These are phyloP conservation scores for Penicillium hordei DNA, from an alignment of 2,329 filamentous ascomycete genomes.

Conservation along the genomic window DNA sequence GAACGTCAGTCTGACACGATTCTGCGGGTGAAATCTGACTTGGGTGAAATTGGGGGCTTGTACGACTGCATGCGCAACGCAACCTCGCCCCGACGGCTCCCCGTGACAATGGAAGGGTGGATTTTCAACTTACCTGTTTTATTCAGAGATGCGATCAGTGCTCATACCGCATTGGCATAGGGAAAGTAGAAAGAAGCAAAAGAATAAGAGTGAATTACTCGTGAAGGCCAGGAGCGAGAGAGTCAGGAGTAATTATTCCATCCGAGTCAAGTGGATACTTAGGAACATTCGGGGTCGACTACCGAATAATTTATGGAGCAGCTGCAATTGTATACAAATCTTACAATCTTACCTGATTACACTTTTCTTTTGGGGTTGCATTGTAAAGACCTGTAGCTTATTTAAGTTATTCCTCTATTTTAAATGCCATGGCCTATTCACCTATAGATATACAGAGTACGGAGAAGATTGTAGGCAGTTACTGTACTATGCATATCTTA, in stretches of 20 bases:
- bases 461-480: too few species aligned
- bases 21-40: slow-evolving; percentile 12
- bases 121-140: slow-evolving; percentile 17
- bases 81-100: slow-evolving; percentile 5
- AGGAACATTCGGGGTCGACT: slow-evolving; percentile 14
- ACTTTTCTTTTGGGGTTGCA: neutral
- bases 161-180: slow-evolving; percentile 1
- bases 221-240: neutral
- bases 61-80: slow-evolving; percentile 11
- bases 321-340: slow-evolving; percentile 1
- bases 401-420: neutral
- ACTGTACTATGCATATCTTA: neutral
- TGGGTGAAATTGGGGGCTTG: slow-evolving; percentile 6
- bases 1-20: slow-evolving; percentile 20
- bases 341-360: slow-evolving; percentile 4
- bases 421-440: neutral
- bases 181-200: neutral
- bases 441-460: neutral
- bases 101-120: slow-evolving; percentile 5
- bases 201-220: neutral
- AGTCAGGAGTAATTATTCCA: slow-evolving; percentile 13
- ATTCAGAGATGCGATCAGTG: slow-evolving; percentile 9
- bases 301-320: slow-evolving; percentile 14
- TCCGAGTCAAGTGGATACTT: slow-evolving; percentile 9
- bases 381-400: slow-evolving; percentile 2